Evolutionary conservation across 768 basidiomycete species (phyloP).

Genomic region (Naganishia friedmannii): DNA sequence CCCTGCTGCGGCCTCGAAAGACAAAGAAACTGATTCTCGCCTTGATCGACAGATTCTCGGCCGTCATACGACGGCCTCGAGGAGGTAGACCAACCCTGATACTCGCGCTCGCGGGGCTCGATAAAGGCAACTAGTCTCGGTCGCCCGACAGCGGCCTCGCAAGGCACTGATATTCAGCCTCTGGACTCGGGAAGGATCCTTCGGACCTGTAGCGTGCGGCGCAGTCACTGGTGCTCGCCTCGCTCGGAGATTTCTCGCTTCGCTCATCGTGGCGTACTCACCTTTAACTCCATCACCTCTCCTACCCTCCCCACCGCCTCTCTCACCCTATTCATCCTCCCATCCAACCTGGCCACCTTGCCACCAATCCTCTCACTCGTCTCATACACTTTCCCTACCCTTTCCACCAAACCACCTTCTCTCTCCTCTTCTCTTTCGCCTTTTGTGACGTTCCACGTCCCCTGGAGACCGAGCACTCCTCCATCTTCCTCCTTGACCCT

Average conservation of each 20-base stretch:
- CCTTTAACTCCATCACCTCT: conserved; percentile 94
- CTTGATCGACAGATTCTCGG: not conserved
- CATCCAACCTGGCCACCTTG: conserved; percentile 79
- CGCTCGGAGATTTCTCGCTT: conserved; percentile 5
- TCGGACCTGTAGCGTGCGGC: not conserved
- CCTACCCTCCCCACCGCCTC: conserved; percentile 87
- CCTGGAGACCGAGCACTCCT: conserved; percentile 47
- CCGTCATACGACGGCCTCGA: too few relatives aligned
- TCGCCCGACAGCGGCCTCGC: not conserved
- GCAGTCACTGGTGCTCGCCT: not conserved
- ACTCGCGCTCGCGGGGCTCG: not conserved
- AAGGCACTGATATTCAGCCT: too few relatives aligned
- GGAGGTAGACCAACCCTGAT: not conserved
- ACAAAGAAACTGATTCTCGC: not conserved
- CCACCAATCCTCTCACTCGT: conserved; percentile 77
- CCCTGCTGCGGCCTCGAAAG: not conserved
- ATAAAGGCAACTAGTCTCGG: not conserved
- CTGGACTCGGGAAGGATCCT: not conserved
- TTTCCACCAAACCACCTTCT: conserved; percentile 42
- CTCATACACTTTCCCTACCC: conserved; percentile 51
- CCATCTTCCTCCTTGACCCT: not conserved
- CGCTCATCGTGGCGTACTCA: conserved; percentile 44
- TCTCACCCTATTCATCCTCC: conserved; percentile 84
- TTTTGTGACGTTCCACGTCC: conserved; percentile 67
- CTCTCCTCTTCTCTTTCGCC: conserved; percentile 31